Percentiles rank a stretch among this genome's conserved stretches.
These are phyloP conservation scores for Lolium rigidum DNA, from an alignment of 176 grass and related monocot species.

Conservation along the genomic window DNA sequence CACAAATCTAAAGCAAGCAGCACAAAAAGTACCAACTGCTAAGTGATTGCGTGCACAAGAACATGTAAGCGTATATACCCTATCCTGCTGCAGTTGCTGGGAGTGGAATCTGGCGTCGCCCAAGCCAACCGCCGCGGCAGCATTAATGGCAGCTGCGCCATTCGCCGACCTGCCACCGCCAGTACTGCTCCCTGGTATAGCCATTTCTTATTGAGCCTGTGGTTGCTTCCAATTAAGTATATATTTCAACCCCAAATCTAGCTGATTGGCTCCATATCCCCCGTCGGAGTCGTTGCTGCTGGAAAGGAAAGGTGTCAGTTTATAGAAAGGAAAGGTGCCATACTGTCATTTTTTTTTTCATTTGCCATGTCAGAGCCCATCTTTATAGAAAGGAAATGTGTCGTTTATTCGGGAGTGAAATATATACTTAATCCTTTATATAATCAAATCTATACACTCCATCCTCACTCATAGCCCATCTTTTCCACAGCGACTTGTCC, in stretches of 20 bases:
- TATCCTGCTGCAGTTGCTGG: constrained; percentile 56
- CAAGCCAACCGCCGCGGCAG: no score
- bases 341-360: no score
- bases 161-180: constrained; percentile 50
- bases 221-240: not conserved
- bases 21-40: constrained; percentile 36
- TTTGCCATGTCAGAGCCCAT: no score
- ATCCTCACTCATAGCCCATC: constrained; percentile 15
- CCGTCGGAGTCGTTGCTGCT: no score
- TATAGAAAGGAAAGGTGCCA: no score
- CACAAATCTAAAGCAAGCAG: constrained; percentile 52
- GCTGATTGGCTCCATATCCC: no score
- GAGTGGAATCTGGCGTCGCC: constrained; percentile 61
- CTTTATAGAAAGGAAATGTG: no score
- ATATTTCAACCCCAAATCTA: no score
- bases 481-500: constrained; percentile 4
- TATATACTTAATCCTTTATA: not conserved
- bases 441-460: constrained; percentile 13
- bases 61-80: constrained; percentile 48
- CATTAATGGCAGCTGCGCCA: constrained; percentile 61
- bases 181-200: constrained; percentile 44
- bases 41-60: constrained; percentile 34
- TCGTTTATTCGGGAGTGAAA: no score
- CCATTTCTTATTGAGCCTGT: constrained; percentile 16
- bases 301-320: no score